Conservation (phyloP, 257 asterid species). For the Asclepias syriaca region DNA sequence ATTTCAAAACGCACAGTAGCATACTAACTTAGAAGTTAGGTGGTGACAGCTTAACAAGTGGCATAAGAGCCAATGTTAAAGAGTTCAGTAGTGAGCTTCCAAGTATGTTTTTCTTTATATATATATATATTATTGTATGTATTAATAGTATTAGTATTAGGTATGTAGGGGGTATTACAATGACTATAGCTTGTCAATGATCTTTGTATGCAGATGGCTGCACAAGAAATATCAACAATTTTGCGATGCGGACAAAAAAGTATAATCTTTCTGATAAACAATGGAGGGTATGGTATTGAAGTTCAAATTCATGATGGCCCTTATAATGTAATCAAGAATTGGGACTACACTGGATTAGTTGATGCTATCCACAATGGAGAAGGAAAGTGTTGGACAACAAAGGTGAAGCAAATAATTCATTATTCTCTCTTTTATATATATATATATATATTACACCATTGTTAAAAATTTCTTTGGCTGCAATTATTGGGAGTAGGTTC, state of each 20-base stretch:
- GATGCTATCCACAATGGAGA: slow-evolving; percentile 25
- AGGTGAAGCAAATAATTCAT: slow-evolving; percentile 11
- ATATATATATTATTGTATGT: too few relatives aligned
- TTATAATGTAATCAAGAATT: slow-evolving; percentile 25
- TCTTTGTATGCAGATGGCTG: slow-evolving; percentile 15
- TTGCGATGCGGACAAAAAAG: slow-evolving; percentile 14
- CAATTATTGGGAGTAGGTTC: slow-evolving; percentile 3
- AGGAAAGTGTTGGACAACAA: slow-evolving; percentile 28
- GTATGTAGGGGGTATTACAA: too few relatives aligned
- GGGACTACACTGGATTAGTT: slow-evolving; percentile 26
- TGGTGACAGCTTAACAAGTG: too few relatives aligned
- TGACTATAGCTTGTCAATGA: too few relatives aligned
- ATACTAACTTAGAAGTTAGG: too few relatives aligned
- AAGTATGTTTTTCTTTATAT: too few relatives aligned
- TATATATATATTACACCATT: background rate
- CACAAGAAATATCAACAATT: slow-evolving; percentile 27
- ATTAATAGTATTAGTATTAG: too few relatives aligned
- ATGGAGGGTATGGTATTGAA: slow-evolving; percentile 27
- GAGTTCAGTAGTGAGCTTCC: too few relatives aligned
- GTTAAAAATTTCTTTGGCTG: background rate
- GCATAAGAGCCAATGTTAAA: too few relatives aligned
- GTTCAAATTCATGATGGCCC: slow-evolving; percentile 32
- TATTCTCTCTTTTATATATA: too few relatives aligned
- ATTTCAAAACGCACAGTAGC: too few relatives aligned
- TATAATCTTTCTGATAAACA: slow-evolving; percentile 25